phyloP scores from a whole-genome alignment of 345 rosid genomes.

The Lagerstroemia speciosa region DNA sequence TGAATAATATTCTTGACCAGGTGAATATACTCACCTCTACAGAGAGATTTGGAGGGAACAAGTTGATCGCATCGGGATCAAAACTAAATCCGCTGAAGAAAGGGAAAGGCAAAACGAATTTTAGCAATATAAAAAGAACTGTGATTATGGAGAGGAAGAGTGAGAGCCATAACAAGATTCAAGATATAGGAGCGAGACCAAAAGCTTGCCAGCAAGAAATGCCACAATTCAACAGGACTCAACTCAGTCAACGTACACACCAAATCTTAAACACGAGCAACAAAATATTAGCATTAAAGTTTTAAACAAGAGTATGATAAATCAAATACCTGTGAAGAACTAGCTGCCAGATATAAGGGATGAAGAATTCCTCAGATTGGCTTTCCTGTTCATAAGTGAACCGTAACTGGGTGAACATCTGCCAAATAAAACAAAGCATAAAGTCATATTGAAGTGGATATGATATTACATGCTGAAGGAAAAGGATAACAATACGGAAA shows the following conservation, averaged over 20 bases:
- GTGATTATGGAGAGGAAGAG: neutral
- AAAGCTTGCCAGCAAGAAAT: neutral
- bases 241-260: neutral
- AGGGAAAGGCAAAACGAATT: slow-evolving; percentile 1
- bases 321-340: slow-evolving; percentile 49
- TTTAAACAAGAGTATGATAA: neutral
- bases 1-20: neutral
- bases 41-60: slow-evolving; percentile 57
- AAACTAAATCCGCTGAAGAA: slow-evolving; percentile 62
- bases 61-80: slow-evolving; percentile 51
- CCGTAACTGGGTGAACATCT: slow-evolving; percentile 94
- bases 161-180: neutral
- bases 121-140: neutral
- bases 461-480: neutral
- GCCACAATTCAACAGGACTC: neutral
- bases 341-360: slow-evolving; percentile 87
- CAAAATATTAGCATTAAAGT: too few species aligned
- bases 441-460: neutral
- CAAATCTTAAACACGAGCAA: too few species aligned
- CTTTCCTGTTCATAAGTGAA: slow-evolving; percentile 98
- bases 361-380: slow-evolving; percentile 93
- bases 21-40: slow-evolving; percentile 41
- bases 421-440: slow-evolving; percentile 8
- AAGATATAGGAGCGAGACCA: neutral
- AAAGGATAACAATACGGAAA: neutral